These are phyloP conservation scores for Rhinocladiella similis DNA, from an alignment of 2,329 filamentous ascomycete species.

Conservation along the genomic window DNA sequence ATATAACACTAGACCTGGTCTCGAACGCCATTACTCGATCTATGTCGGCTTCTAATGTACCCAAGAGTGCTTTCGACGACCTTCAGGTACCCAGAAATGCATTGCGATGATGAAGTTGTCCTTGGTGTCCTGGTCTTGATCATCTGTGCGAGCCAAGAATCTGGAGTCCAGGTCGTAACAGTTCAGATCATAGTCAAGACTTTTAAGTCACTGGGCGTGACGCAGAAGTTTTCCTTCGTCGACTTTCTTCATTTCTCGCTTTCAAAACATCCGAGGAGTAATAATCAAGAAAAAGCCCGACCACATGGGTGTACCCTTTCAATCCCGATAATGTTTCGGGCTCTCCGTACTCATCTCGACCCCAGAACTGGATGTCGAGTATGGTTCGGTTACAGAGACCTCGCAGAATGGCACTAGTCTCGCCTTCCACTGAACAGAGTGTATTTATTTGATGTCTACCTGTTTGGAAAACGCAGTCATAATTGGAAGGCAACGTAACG, in stretches of 20 bases:
- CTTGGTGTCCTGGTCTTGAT: conserved; percentile 3
- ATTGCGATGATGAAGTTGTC: conserved; percentile 10
- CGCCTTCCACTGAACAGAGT: conserved; percentile 7
- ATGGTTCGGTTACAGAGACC: conserved; percentile 12
- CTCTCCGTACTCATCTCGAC: conserved; percentile 8
- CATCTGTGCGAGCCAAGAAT: conserved; percentile 6
- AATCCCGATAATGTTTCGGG: conserved; percentile 16
- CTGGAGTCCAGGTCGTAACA: conserved; percentile 8
- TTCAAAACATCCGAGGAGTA: conserved; percentile 4
- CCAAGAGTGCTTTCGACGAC: conserved; percentile 14
- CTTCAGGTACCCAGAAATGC: conserved; percentile 11
- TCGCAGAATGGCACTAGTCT: conserved; percentile 5
- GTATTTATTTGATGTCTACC: background rate
- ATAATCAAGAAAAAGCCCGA: conserved; percentile 13
- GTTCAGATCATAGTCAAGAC: conserved; percentile 15
- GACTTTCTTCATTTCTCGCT: conserved; percentile 33
- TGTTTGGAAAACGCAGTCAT: no score
- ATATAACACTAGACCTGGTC: background rate
- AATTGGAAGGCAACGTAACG: conserved; percentile 31
- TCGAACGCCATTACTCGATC: background rate
- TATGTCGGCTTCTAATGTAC: background rate
- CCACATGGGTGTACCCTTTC: conserved; percentile 7
- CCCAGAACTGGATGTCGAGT: conserved; percentile 17
- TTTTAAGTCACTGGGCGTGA: conserved; percentile 7
- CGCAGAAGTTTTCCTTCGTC: conserved; percentile 18